Conservation (phyloP, 2,329 filamentous ascomycete genomes). For the Acrodontium crateriforme region DNA sequence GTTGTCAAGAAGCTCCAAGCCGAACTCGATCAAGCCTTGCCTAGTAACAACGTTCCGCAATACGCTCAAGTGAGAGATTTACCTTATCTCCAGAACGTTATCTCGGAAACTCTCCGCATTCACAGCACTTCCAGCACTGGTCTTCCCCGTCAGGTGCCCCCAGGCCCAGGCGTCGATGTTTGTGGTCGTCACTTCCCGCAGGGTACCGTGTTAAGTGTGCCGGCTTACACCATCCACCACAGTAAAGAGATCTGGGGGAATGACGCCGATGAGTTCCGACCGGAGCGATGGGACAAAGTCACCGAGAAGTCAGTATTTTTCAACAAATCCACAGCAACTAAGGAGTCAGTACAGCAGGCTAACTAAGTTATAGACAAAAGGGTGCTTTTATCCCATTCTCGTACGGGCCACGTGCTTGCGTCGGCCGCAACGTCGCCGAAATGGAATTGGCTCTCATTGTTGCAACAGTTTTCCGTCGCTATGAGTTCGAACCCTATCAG, state of each 20-base stretch:
- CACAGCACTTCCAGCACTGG: slow-evolving; percentile 80
- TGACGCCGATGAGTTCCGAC: slow-evolving; percentile 27
- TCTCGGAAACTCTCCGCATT: slow-evolving; percentile 74
- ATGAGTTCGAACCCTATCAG: slow-evolving; percentile 24
- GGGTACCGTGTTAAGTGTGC: slow-evolving; percentile 26
- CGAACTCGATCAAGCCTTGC: slow-evolving; percentile 62
- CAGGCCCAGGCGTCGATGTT: slow-evolving; percentile 49
- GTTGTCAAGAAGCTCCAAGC: slow-evolving; percentile 58
- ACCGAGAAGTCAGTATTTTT: slow-evolving; percentile 19
- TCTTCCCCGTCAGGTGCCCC: slow-evolving; percentile 61
- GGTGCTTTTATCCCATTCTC: slow-evolving; percentile 28
- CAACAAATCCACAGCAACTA: background rate
- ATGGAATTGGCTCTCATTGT: slow-evolving; percentile 29
- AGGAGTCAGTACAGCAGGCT: too few species aligned
- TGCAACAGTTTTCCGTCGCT: slow-evolving; percentile 22
- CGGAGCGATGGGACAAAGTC: slow-evolving; percentile 28
- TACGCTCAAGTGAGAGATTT: slow-evolving; percentile 63
- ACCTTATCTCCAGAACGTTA: slow-evolving; percentile 59
- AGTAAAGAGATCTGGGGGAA: slow-evolving; percentile 28
- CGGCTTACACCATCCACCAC: slow-evolving; percentile 29
- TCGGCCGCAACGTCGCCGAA: slow-evolving; percentile 29
- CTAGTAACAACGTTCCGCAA: slow-evolving; percentile 47
- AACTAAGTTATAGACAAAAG: slow-evolving; percentile 23
- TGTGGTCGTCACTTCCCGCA: slow-evolving; percentile 53
- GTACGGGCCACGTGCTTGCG: slow-evolving; percentile 29